Percentiles rank a stretch among this genome's conserved stretches.
Conservation (phyloP, 208 protist species). For the Trichomonas vaginalis region DNA sequence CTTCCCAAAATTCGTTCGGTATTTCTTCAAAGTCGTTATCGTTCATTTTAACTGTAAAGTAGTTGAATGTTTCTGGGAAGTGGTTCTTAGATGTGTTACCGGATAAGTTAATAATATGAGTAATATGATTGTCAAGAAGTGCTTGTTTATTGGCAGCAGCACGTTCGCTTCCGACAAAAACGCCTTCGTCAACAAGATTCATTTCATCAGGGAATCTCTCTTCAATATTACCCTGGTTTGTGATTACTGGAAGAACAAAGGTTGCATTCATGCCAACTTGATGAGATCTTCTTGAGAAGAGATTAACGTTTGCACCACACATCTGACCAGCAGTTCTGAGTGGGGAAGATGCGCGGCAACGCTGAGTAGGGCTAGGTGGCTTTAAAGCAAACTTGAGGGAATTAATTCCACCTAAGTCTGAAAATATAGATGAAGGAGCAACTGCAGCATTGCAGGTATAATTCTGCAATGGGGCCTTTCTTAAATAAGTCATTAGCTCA, state of each 20-base stretch:
- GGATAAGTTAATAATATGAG: background rate
- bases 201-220: background rate
- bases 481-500: background rate
- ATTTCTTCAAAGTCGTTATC: slow-evolving; percentile 3
- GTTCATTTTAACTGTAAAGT: slow-evolving; percentile 12
- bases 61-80: background rate
- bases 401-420: background rate
- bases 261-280: background rate
- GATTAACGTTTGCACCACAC: background rate
- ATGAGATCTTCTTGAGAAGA: background rate
- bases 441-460: background rate
- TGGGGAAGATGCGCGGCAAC: background rate
- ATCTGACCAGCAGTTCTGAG: background rate
- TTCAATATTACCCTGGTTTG: background rate
- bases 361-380: background rate
- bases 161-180: background rate
- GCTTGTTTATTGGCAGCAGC: background rate
- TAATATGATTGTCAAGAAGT: background rate
- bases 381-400: background rate
- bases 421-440: background rate
- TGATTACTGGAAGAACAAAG: background rate
- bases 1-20: background rate
- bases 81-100: background rate
- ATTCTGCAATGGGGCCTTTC: background rate
- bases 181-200: background rate